phyloP scores from a whole-genome alignment of 129 eudicot genomes.

The Silybum marianum region DNA sequence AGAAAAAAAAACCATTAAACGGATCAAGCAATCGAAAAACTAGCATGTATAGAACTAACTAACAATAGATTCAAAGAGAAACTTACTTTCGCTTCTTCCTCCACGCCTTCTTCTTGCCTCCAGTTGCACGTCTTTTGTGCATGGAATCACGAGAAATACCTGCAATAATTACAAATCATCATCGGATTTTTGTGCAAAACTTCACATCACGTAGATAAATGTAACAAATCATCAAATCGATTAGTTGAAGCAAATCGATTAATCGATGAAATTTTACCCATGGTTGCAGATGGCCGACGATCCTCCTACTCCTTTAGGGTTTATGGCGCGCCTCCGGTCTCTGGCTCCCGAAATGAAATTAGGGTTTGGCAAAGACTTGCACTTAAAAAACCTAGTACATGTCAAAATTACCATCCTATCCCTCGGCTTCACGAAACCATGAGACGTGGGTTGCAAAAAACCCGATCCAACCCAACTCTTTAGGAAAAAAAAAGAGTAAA shows the following conservation, averaged over 20 bases:
- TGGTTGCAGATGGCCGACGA: conserved; percentile 28
- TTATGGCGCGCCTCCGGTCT: conserved; percentile 22
- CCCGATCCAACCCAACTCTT: not conserved
- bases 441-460: not conserved
- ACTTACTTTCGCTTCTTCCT: conserved; percentile 93
- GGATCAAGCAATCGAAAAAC: not conserved
- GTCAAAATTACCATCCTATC: conserved; percentile 3
- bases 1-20: not conserved
- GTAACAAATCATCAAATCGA: not conserved
- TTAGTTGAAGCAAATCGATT: not conserved
- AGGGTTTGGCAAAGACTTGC: conserved; percentile 18
- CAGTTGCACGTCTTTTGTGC: conserved; percentile 98
- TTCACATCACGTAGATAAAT: not conserved
- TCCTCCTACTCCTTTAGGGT: conserved; percentile 1
- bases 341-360: conserved; percentile 4
- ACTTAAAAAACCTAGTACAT: not conserved
- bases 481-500: too few species aligned
- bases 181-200: not conserved
- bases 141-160: conserved; percentile 87
- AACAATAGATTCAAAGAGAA: not conserved
- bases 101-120: conserved; percentile 97
- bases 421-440: not conserved
- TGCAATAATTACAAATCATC: conserved; percentile 21
- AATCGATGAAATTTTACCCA: conserved; percentile 22
- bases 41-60: not conserved